Base-by-base conservation (phyloP, 202 grass and related monocot species). In the Thinopyrum obtusiflorum region DNA sequence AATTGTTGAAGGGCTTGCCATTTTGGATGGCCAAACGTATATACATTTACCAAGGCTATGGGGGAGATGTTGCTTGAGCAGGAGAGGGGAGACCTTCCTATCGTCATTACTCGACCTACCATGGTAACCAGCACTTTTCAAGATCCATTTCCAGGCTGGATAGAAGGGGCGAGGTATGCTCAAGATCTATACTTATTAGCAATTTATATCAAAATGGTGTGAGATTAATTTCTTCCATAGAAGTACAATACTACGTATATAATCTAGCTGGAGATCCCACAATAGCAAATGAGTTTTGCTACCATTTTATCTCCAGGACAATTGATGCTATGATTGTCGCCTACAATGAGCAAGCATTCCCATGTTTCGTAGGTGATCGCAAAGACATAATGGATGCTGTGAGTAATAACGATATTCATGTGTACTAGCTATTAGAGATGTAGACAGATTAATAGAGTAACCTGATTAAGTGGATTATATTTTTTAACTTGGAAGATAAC, bases 11-110 rank as follows among this genome's bases (percentile, higher is more conserved):
- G 93, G 61, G 93, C 93, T 24, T 82, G 46, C 59, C 47, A 89
- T 61, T 95, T 85, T 71, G 91, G 93, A 18, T 95, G 91, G 93
- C 93, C 91, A 71, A 95, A 95, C 12, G 89, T 86, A 11, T 95
- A 95, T 32, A 82, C 83, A 4, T 89, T 91, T 32, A 95, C 91
- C 65, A 93, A 95, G 64, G 93, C 91, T 24, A 88, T 89, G 93
- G 89, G 89, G 11, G 93, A 95, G 76, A 95, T 95, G 93, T 6
- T 95, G 33, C 75, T 95, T 31, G 91, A 80, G 21, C 24, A 85
- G 33, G 6, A 82, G 59, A 86, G 91, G 64, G 87, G 69, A 81
- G 82, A 93, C 20, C 9, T 93, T 53, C 91, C 93, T 31, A 61
- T 91, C 14, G 85, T 95, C 5, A 95, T 93, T 9, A 32, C 93